Evolutionary conservation across 495 filamentous ascomycete genomes (phyloP).

Genomic region (Recurvomyces mirabilis): DNA sequence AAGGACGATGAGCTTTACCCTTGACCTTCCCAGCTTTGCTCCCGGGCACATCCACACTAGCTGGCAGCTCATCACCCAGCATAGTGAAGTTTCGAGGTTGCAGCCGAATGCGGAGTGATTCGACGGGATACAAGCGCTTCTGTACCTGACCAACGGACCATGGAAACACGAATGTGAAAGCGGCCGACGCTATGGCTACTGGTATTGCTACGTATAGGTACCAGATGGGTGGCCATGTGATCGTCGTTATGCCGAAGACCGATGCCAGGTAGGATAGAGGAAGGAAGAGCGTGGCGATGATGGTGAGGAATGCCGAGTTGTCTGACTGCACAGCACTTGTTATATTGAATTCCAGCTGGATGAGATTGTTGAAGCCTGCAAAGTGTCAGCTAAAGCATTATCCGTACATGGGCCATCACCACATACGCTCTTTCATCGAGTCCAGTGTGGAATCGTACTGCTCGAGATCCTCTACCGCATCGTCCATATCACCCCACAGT

Average conservation of each 20-base stretch:
- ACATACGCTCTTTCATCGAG: conserved; percentile 16
- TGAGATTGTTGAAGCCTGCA: conserved; percentile 21
- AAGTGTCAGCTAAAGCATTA: neutral
- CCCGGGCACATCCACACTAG: conserved; percentile 11
- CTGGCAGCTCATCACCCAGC: conserved; percentile 22
- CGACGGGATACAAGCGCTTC: conserved; percentile 9
- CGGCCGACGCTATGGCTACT: conserved; percentile 6
- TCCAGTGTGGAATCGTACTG: conserved; percentile 18
- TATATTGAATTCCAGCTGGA: conserved; percentile 24
- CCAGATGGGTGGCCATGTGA: conserved; percentile 12
- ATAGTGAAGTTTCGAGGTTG: conserved; percentile 19
- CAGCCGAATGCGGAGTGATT: conserved; percentile 6
- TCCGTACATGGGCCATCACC: neutral
- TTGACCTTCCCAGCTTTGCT: conserved; percentile 4
- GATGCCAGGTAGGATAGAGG: conserved; percentile 20
- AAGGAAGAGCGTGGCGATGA: conserved; percentile 23
- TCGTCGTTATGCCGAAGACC: conserved; percentile 20
- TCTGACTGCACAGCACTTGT: conserved; percentile 20
- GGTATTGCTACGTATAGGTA: conserved; percentile 21
- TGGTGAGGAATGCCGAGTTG: conserved; percentile 13
- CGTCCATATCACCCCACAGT: conserved; percentile 21
- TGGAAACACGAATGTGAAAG: conserved; percentile 11
- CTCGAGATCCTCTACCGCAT: conserved; percentile 20
- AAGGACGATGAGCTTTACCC: neutral
- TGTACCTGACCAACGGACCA: conserved; percentile 9